phyloP scores from a whole-genome alignment of 495 filamentous ascomycete genomes.

The Eremomyces bilateralis region DNA sequence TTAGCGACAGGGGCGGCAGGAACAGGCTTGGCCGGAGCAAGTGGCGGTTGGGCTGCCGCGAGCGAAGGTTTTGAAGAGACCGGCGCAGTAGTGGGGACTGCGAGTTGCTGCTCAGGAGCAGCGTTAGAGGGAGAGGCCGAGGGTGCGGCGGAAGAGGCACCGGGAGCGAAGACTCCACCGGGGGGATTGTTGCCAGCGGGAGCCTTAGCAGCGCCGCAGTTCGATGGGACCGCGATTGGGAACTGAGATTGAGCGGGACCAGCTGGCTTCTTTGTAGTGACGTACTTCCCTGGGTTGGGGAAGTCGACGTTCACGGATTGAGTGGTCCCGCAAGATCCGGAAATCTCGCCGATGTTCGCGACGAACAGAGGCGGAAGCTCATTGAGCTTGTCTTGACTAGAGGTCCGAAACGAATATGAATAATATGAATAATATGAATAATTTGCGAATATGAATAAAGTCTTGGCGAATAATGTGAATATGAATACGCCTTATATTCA shows the following conservation, averaged over 20 bases:
- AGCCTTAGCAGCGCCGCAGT: neutral
- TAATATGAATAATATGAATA: no score
- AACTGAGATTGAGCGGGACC: neutral
- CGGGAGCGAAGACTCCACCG: conserved; percentile 9
- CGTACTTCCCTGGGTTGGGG: conserved; percentile 9
- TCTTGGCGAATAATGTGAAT: no score
- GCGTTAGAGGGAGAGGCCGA: neutral
- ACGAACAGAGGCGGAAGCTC: conserved; percentile 32
- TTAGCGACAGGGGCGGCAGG: no score
- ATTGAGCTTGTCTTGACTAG: conserved; percentile 15
- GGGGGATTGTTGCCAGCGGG: neutral
- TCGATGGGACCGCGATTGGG: neutral
- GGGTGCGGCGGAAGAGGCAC: conserved; percentile 7
- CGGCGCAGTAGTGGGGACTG: no score
- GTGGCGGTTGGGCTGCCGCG: no score
- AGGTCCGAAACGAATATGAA: no score
- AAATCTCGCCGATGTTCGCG: conserved; percentile 27
- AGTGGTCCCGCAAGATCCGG: conserved; percentile 7
- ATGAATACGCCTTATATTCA: no score
- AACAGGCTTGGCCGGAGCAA: no score
- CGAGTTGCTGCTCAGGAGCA: no score
- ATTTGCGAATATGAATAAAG: no score
- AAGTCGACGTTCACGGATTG: conserved; percentile 5
- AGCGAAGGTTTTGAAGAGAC: no score
- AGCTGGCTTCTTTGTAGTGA: no score